A percentile compares a stretch with the other conserved stretches of the same genome.
Evolutionary conservation across 78 protist species (phyloP).

Genomic region (Ministeria vibrans): DNA sequence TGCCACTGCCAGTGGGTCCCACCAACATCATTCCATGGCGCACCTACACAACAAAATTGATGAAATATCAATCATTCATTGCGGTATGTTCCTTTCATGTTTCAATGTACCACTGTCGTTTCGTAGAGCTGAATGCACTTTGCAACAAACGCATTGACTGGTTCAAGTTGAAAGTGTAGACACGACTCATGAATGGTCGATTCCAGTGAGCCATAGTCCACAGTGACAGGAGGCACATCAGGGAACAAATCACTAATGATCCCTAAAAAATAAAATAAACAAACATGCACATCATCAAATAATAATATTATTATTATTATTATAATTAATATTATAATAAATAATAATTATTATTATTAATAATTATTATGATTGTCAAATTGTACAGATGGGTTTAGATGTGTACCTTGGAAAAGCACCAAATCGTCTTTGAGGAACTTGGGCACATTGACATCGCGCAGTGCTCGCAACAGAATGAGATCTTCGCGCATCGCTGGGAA

Average conservation of each 20-base stretch:
- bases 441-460: constrained; percentile 87
- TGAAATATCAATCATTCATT: too few species aligned
- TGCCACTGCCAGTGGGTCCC: constrained; percentile 86
- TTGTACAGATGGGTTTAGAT: too few species aligned
- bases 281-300: too few species aligned
- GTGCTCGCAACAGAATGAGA: constrained; percentile 64
- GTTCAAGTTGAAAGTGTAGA: constrained; percentile 20
- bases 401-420: constrained; percentile 55
- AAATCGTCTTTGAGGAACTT: constrained; percentile 73
- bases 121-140: constrained; percentile 75
- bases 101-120: constrained; percentile 48
- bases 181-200: constrained; percentile 24
- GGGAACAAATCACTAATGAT: constrained; percentile 69
- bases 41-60: too few species aligned
- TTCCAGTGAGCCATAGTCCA: constrained; percentile 31
- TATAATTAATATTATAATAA: too few species aligned
- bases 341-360: too few species aligned
- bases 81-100: too few species aligned
- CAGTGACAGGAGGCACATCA: constrained; percentile 4
- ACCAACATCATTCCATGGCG: constrained; percentile 88
- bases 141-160: constrained; percentile 33
- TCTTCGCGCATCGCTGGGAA: constrained; percentile 56
- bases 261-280: too few species aligned
- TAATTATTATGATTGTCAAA: too few species aligned
- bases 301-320: too few species aligned